Evolutionary conservation across 805 yeast genomes (phyloP).

Genomic region (Brettanomyces custersianus): DNA sequence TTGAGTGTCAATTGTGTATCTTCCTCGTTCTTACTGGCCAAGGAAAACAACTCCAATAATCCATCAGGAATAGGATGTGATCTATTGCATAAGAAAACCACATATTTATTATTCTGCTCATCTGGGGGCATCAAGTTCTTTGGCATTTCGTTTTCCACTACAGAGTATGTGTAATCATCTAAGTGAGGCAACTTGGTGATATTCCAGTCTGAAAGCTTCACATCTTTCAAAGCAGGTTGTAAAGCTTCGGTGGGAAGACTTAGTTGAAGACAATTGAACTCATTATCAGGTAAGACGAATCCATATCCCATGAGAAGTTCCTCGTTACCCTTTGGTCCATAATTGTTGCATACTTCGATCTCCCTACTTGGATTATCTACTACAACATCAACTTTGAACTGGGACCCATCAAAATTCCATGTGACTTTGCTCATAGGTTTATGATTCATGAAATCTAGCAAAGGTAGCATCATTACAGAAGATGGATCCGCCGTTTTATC

Average conservation of each 20-base stretch:
- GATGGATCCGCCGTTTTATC: conserved; percentile 15
- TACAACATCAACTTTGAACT: conserved; percentile 3
- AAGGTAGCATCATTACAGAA: conserved; percentile 56
- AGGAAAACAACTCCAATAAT: conserved; percentile 44
- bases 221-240: background rate
- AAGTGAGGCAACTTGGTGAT: conserved; percentile 17
- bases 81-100: conserved; percentile 18
- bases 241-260: conserved; percentile 35
- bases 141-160: conserved; percentile 5
- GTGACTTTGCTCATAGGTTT: conserved; percentile 47
- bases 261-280: conserved; percentile 50
- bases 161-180: conserved; percentile 21
- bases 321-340: conserved; percentile 84
- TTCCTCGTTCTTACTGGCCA: conserved; percentile 36
- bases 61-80: conserved; percentile 32
- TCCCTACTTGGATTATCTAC: conserved; percentile 15
- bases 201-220: conserved; percentile 10
- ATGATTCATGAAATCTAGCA: conserved; percentile 77
- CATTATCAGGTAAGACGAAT: conserved; percentile 50
- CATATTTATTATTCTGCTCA: conserved; percentile 3
- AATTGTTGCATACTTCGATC: conserved; percentile 63
- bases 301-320: conserved; percentile 80
- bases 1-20: conserved; percentile 41
- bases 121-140: background rate
- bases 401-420: conserved; percentile 37